Evolutionary conservation across 2,329 filamentous ascomycete species (phyloP).

Genomic region (Leptographium procerum): DNA sequence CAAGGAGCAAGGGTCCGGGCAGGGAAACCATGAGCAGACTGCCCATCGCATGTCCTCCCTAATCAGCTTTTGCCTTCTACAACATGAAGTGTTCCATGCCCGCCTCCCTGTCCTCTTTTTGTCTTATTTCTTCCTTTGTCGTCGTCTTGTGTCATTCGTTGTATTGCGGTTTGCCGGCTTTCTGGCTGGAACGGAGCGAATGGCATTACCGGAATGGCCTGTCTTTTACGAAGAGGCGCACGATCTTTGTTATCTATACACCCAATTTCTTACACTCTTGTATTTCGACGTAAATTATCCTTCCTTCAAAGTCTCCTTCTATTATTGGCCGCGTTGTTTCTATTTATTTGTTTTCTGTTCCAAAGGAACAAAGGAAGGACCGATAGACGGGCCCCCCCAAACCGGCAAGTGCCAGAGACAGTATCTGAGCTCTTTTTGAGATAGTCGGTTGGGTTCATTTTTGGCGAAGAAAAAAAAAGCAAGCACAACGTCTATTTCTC

Average conservation of each 20-base stretch:
- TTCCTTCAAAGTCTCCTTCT: not conserved
- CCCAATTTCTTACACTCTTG: not conserved
- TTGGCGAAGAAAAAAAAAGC: not conserved
- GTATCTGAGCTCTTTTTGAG: not conserved
- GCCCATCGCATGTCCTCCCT: not conserved
- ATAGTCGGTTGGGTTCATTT: not conserved
- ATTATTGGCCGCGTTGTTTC: not conserved
- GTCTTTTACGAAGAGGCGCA: not conserved
- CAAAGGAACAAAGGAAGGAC: not conserved
- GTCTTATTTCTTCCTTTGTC: not conserved
- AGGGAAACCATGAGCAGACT: not conserved
- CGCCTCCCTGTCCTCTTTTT: not conserved
- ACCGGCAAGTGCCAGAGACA: not conserved
- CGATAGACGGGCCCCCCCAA: not conserved
- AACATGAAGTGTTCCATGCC: not conserved
- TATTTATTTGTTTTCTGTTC: not conserved
- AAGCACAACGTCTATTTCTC: not conserved
- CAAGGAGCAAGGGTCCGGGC: not conserved
- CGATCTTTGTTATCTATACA: not conserved
- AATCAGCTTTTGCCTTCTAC: not conserved
- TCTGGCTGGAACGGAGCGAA: not conserved
- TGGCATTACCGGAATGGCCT: conserved; percentile 1
- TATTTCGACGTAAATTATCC: not conserved
- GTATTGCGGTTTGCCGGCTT: not conserved
- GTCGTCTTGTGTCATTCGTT: not conserved